phyloP scores from a whole-genome alignment of 1,139 yeast species.

The Yamadazyma triangularis region DNA sequence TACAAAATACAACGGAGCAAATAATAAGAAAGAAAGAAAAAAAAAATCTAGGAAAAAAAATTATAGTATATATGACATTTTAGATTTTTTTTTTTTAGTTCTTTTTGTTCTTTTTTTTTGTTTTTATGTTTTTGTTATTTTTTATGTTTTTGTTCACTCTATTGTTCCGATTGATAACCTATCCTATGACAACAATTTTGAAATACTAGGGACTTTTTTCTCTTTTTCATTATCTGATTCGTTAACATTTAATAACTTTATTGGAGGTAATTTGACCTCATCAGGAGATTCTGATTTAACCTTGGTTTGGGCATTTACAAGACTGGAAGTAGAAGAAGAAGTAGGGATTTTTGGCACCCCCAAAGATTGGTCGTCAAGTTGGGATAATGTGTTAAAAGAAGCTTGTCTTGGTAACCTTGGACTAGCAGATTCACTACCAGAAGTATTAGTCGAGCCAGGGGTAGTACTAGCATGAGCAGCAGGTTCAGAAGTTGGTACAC shows the following conservation, averaged over 20 bases:
- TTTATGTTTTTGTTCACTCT: too few species aligned
- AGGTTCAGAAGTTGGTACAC: constrained; percentile 2
- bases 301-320: constrained; percentile 6
- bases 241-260: constrained; percentile 8
- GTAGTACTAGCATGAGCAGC: constrained; percentile 1
- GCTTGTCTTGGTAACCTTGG: not conserved
- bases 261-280: constrained; percentile 22
- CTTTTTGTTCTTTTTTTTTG: too few species aligned
- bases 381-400: not conserved
- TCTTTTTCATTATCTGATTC: constrained; percentile 7
- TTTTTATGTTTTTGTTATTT: too few species aligned
- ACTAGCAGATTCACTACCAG: not conserved
- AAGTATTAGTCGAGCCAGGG: not conserved
- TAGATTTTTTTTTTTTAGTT: too few species aligned
- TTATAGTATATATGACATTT: too few species aligned
- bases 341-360: not conserved
- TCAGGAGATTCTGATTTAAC: constrained; percentile 11
- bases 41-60: too few species aligned
- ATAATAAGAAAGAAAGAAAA: too few species aligned
- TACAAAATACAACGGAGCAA: too few species aligned
- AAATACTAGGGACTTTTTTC: constrained; percentile 28
- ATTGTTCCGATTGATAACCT: too few species aligned
- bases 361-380: not conserved
- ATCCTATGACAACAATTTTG: constrained; percentile 22
- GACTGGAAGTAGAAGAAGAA: not conserved